Base-by-base conservation (phyloP, 2,329 filamentous ascomycete species). In the Alternaria panax region DNA sequence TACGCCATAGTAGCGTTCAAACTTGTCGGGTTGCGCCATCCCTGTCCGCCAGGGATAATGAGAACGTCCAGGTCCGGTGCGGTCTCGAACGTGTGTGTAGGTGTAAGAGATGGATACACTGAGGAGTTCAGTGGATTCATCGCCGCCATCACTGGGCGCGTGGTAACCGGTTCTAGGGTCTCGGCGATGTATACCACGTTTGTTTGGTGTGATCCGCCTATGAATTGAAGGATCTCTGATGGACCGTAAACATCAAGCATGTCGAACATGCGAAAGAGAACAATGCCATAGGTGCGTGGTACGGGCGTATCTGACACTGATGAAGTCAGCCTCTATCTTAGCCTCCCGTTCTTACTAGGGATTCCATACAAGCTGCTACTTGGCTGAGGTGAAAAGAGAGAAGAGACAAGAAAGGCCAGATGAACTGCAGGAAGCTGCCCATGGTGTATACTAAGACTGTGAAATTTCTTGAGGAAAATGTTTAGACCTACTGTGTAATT, bases 1-100 rank as follows among this genome's bases (percentile, higher is more conserved):
- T 83, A 88, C 11, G 11, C 30, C 30, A 32, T 14, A 14, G 30
- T 32, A 32, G 11, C 30, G 11, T 12, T 32, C 12, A 69, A 41
- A 4, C 74, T 64, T 2, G 42, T 47, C 6, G 66, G 61, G 43
- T 68, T 69, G 22, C 78, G 60, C 52, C 72, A 80, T 3, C 88
- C 88, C 0, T 76, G 59, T 0, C 88, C 88, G 2, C 89, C 88
- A 0, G 88, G 88, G n/a, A 91, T 78, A 28, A 91, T 76, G 18
- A 91, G 81, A 5, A 90, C 85, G 55, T 90, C 86, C 12, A 89
- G 75, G 1, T 78, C 78, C 0, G 83, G 83, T 2, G 82, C 79
- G 11, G 80, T 75, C 50, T 79, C 79, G 68, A 87, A 87, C 2
- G 87, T 89, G 68, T 83, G 80, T 4, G 82, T 84, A 4, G 83